These are phyloP conservation scores for Sambucus nigra DNA, from an alignment of 129 eudicot genomes.

Conservation along the genomic window DNA sequence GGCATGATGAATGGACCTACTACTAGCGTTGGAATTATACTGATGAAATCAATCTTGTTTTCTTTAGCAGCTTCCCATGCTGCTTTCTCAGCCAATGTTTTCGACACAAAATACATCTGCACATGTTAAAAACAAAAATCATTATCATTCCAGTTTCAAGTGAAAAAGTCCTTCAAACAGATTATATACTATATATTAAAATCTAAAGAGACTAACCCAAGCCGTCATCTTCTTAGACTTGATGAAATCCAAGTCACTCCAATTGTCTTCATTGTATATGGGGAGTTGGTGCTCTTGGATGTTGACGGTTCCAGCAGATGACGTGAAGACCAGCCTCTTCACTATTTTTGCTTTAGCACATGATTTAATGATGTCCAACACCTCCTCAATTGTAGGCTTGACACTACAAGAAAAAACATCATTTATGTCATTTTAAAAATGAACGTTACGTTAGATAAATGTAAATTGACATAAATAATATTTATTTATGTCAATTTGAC, in stretches of 20 bases:
- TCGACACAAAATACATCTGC: slow-evolving; percentile 85
- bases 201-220: slow-evolving; percentile 44
- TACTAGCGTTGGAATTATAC: slow-evolving; percentile 65
- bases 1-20: slow-evolving; percentile 86
- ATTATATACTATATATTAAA: neutral
- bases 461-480: too few species aligned
- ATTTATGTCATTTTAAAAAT: too few species aligned
- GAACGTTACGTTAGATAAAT: too few species aligned
- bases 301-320: slow-evolving; percentile 72
- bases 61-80: slow-evolving; percentile 57
- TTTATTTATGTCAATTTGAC: too few species aligned
- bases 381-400: slow-evolving; percentile 71
- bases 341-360: slow-evolving; percentile 79
- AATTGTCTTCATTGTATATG: slow-evolving; percentile 55
- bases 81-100: slow-evolving; percentile 72
- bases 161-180: neutral
- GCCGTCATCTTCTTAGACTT: slow-evolving; percentile 82
- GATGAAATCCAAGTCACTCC: slow-evolving; percentile 76
- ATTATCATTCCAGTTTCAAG: neutral
- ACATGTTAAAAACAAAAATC: neutral
- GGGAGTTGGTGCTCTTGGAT: slow-evolving; percentile 48
- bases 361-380: slow-evolving; percentile 55
- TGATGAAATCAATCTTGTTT: slow-evolving; percentile 62
- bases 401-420: too few species aligned
- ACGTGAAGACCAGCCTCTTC: slow-evolving; percentile 64